These are phyloP conservation scores for Turritis glabra DNA, from an alignment of 345 rosid species.

Conservation along the genomic window DNA sequence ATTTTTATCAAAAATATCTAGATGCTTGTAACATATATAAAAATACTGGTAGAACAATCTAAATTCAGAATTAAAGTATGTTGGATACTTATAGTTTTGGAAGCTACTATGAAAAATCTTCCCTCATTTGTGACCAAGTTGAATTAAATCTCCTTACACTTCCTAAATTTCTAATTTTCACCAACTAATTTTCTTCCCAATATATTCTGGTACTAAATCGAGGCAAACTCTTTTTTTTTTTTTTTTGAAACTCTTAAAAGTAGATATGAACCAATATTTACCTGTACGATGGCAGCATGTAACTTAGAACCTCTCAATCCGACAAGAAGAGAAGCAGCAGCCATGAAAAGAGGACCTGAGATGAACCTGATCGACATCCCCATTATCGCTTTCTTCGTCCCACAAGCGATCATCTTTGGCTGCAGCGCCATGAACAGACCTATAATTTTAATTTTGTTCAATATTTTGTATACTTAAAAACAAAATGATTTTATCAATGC, in stretches of 20 bases:
- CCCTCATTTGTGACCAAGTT: neutral
- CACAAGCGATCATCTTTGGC: conserved; percentile 68
- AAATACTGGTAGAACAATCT: neutral
- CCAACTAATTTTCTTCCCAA: neutral
- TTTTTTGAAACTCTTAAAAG: no score
- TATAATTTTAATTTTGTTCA: conserved; percentile 14
- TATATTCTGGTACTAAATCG: neutral
- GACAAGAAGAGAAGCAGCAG: conserved; percentile 51
- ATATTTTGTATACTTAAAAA: no score
- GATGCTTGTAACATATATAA: neutral
- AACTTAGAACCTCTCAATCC: conserved; percentile 54
- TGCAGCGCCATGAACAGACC: conserved; percentile 86
- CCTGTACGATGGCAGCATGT: conserved; percentile 83
- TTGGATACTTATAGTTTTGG: neutral
- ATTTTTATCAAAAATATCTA: no score
- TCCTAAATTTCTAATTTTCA: neutral
- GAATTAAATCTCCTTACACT: neutral
- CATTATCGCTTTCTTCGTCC: conserved; percentile 57
- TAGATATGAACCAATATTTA: conserved; percentile 26
- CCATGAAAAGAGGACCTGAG: conserved; percentile 63
- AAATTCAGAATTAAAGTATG: neutral
- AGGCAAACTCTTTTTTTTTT: no score
- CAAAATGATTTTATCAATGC: neutral
- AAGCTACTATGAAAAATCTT: neutral
- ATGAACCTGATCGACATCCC: conserved; percentile 69